A percentile compares a stretch with the other conserved stretches of the same genome.
phyloP scores from a whole-genome alignment of 768 basidiomycete genomes.

The Cystobasidium tubakii region DNA sequence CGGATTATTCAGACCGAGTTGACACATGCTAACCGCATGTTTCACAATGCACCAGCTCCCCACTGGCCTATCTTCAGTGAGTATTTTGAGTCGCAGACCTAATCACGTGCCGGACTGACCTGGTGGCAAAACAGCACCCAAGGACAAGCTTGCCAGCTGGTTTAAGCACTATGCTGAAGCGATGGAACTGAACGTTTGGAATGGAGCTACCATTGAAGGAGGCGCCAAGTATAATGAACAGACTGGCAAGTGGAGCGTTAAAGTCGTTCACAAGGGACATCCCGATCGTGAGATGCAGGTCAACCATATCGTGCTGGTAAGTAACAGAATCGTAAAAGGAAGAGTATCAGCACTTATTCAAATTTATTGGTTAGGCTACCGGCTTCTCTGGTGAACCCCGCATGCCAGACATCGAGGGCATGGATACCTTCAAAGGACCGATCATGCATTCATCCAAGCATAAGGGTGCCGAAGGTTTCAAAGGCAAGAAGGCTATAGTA shows the following conservation, averaged over 20 bases:
- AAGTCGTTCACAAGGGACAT: conserved; percentile 33
- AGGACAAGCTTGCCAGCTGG: conserved; percentile 48
- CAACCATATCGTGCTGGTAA: conserved; percentile 37
- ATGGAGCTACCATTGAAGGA: conserved; percentile 40
- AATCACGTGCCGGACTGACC: conserved; percentile 26
- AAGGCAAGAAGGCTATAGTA: conserved; percentile 66
- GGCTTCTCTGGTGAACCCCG: conserved; percentile 46
- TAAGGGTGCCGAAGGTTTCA: conserved; percentile 55
- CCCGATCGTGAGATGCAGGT: conserved; percentile 39
- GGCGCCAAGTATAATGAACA: conserved; percentile 40
- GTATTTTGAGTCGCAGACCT: neutral
- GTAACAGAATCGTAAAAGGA: no score
- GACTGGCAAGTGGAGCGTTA: conserved; percentile 41
- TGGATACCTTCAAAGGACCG: conserved; percentile 62
- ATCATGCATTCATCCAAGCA: conserved; percentile 60
- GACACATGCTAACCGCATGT: no score
- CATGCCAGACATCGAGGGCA: conserved; percentile 37
- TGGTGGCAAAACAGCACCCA: conserved; percentile 38
- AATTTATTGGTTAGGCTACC: no score
- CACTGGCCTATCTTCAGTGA: conserved; percentile 48
- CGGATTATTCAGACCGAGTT: no score
- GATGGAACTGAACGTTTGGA: conserved; percentile 45
- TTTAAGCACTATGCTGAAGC: conserved; percentile 46
- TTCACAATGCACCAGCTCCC: neutral
- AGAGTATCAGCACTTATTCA: no score